phyloP scores from a whole-genome alignment of 208 protist species.

The Crithidia sp. region DNA sequence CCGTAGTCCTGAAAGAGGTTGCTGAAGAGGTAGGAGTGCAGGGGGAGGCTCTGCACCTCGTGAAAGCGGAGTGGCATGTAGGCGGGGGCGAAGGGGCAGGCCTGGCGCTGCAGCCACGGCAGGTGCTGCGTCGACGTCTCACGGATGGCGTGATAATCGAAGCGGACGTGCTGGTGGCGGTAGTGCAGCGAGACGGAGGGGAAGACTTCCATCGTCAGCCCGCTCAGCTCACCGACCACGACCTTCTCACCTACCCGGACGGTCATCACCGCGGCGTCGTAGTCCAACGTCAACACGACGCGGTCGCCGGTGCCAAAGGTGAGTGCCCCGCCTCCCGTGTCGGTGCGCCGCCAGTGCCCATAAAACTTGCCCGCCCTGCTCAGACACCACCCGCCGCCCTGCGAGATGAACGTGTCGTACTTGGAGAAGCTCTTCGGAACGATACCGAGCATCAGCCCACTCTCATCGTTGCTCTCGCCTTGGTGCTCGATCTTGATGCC shows the following conservation, averaged over 20 bases:
- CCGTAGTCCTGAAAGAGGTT: conserved; percentile 46
- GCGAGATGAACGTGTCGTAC: conserved; percentile 94
- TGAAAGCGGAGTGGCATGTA: conserved; percentile 54
- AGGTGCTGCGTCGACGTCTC: conserved; percentile 54
- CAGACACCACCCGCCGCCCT: conserved; percentile 92
- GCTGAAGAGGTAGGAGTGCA: conserved; percentile 85
- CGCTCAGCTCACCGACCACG: conserved; percentile 88
- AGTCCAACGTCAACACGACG: conserved; percentile 89
- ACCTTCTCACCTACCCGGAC: conserved; percentile 85
- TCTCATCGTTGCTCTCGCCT: conserved; percentile 91
- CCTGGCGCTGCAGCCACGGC: conserved; percentile 74
- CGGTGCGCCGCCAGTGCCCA: conserved; percentile 89
- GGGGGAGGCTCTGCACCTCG: conserved; percentile 56
- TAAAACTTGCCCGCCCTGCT: conserved; percentile 94
- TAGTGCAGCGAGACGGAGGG: conserved; percentile 93
- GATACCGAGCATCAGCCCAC: conserved; percentile 93
- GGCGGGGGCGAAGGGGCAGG: conserved; percentile 62
- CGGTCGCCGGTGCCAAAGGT: conserved; percentile 89
- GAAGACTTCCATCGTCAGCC: conserved; percentile 88
- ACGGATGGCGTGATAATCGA: conserved; percentile 85
- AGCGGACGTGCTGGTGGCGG: conserved; percentile 91
- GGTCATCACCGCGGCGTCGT: conserved; percentile 84
- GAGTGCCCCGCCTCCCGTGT: conserved; percentile 52
- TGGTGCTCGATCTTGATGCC: conserved; percentile 91
- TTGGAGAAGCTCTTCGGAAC: conserved; percentile 89